Percentiles rank a stretch among this genome's conserved stretches.
These are phyloP conservation scores for Ganoderma sinense DNA, from an alignment of 1,284 basidiomycete genomes.

Conservation along the genomic window DNA sequence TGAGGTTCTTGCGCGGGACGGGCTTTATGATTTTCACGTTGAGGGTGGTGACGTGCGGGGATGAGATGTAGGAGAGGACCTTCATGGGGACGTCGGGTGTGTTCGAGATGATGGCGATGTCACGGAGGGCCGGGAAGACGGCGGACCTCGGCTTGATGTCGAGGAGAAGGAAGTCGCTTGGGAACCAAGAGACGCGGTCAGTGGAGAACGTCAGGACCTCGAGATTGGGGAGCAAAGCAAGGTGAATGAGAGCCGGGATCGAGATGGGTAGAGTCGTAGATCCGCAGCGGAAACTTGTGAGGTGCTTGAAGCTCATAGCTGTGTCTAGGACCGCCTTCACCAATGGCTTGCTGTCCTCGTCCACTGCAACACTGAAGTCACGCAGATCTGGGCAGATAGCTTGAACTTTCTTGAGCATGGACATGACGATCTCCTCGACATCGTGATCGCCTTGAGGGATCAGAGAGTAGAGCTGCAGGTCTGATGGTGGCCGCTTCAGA, in stretches of 20 bases:
- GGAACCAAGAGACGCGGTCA: neutral
- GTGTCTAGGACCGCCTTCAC: constrained; percentile 3
- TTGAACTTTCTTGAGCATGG: neutral
- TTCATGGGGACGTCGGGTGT: neutral
- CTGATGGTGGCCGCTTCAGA: neutral
- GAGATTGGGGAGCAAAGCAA: constrained; percentile 11
- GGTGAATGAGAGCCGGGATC: constrained; percentile 4
- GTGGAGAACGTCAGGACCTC: constrained; percentile 3
- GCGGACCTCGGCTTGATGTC: constrained; percentile 1
- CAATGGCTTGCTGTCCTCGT: constrained; percentile 3
- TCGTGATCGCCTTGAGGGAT: neutral
- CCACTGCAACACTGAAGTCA: neutral
- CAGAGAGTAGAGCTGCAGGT: constrained; percentile 3
- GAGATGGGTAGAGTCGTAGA: constrained; percentile 9
- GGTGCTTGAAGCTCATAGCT: constrained; percentile 6
- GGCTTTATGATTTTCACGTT: neutral
- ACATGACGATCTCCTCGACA: neutral
- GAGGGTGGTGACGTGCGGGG: neutral
- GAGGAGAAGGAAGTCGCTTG: neutral
- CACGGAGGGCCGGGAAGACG: constrained; percentile 11
- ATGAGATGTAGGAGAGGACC: constrained; percentile 6
- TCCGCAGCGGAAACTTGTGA: constrained; percentile 5
- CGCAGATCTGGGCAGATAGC: constrained; percentile 2
- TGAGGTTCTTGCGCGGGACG: constrained; percentile 4
- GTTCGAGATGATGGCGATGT: constrained; percentile 5